Percentiles rank a stretch among this genome's conserved stretches.
phyloP scores from a whole-genome alignment of 345 rosid genomes.

The Syzygium aqueum region DNA sequence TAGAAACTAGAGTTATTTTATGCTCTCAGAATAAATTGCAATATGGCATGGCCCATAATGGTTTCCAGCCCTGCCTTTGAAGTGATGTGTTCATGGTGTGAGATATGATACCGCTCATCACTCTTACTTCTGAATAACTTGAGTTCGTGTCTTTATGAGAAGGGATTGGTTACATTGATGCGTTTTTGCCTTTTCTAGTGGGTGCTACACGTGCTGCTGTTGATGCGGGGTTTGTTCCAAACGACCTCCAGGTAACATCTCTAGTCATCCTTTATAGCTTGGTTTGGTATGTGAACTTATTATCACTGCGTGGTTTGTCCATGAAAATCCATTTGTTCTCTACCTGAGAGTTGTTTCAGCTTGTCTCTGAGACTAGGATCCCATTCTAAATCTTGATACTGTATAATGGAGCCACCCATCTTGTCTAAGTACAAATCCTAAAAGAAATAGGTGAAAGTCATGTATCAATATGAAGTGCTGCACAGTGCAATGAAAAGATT shows the following conservation, averaged over 20 bases:
- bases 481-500: background rate
- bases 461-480: background rate
- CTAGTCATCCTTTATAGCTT: background rate
- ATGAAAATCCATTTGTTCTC: background rate
- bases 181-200: slow-evolving; percentile 32
- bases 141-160: background rate
- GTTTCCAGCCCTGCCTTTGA: background rate
- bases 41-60: background rate
- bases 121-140: background rate
- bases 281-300: background rate
- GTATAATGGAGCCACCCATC: background rate
- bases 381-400: background rate
- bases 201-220: slow-evolving; percentile 99
- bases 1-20: background rate
- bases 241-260: slow-evolving; percentile 80
- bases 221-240: slow-evolving; percentile 98
- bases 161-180: background rate
- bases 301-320: background rate
- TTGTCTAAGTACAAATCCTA: background rate
- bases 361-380: background rate
- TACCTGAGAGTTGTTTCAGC: background rate
- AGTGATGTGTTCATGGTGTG: background rate
- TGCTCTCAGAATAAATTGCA: background rate
- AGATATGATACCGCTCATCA: background rate
- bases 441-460: background rate